Base-by-base conservation (phyloP, 345 rosid species). In the Populus nigra region DNA sequence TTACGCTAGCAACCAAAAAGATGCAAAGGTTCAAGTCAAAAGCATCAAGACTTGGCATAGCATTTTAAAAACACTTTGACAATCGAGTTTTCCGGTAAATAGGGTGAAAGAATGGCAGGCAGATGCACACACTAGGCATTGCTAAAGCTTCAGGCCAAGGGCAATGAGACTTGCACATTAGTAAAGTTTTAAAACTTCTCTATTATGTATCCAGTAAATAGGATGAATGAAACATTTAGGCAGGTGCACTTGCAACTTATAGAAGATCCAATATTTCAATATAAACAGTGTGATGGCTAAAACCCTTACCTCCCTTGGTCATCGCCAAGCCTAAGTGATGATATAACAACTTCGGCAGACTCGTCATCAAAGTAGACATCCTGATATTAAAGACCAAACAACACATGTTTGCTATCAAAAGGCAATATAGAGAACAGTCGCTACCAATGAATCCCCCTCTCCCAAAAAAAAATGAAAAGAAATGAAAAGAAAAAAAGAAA, bases 271-370 rank as follows among this genome's bases (percentile, higher is more conserved):
- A n/a, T 59, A 25, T 59, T 59, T 23, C 16, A 59, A 59, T 59
- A 59, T n/a, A 59, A 23, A 59, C 23, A n/a, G 65, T n/a, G 5
- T 23, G 29, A 39, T 29, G 20, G 59, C 73, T 39, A 36, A 68
- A 33, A 77, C 65, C 76, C 90, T 78, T 75, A 92, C 99, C 97
- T 94, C 68, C 93, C 94, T 84, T 92, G 99, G 78, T 94, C 95
- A 87, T 91, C 98, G 74, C 99, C 96, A 33, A 96, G 97, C 86
- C 98, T 84, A 85, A 96, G 77, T 68, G 99, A 94, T 77, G 99
- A 94, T 84, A 96, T 89, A 69, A 96, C 97, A 49, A 91, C 95
- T 80, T 92, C 97, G 41, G 97, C 92, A 74, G 98, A 92, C 83
- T 92, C 99, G 81, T 96, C 95, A 71, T 92, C 95, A 50, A 94